Conservation (phyloP, 805 yeast genomes). For the Spathaspora sp. region DNA sequence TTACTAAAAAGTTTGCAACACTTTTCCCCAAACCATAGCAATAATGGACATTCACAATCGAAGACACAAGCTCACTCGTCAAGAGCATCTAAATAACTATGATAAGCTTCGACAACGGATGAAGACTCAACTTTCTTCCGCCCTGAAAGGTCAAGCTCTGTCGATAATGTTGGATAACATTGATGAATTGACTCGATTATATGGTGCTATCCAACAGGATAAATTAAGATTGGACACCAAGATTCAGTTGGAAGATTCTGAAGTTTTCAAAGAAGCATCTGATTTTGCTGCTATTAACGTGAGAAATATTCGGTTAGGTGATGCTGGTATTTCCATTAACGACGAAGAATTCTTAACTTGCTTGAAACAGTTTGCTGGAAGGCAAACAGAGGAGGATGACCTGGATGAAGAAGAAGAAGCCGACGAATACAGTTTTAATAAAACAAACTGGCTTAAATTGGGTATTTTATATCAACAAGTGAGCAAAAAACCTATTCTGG, state of each 20-base stretch:
- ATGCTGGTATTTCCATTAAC: conserved; percentile 47
- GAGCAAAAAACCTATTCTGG: conserved; percentile 45
- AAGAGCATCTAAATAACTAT: conserved; percentile 19
- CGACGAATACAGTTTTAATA: conserved; percentile 31
- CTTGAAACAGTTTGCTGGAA: conserved; percentile 29
- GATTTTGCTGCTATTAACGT: conserved; percentile 64
- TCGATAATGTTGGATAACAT: conserved; percentile 30
- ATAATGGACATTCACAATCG: neutral
- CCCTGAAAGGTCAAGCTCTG: conserved; percentile 58
- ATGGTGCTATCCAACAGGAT: conserved; percentile 20
- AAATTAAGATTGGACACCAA: conserved; percentile 27
- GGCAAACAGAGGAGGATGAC: conserved; percentile 11
- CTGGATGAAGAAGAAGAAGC: conserved; percentile 14
- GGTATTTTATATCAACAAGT: conserved; percentile 50
- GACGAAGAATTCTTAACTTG: conserved; percentile 43
- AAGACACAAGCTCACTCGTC: conserved; percentile 7
- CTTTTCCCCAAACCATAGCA: neutral
- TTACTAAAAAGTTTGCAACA: neutral
- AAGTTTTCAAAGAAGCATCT: conserved; percentile 56
- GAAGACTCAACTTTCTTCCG: conserved; percentile 41
- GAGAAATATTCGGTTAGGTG: conserved; percentile 56
- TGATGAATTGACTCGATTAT: conserved; percentile 10
- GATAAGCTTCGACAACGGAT: conserved; percentile 25
- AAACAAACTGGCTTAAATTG: conserved; percentile 56
- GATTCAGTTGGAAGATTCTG: conserved; percentile 52